Evolutionary conservation across 768 basidiomycete species (phyloP), one percentile per base, ranked within the genome.

Genomic region (Russula sp.): DNA sequence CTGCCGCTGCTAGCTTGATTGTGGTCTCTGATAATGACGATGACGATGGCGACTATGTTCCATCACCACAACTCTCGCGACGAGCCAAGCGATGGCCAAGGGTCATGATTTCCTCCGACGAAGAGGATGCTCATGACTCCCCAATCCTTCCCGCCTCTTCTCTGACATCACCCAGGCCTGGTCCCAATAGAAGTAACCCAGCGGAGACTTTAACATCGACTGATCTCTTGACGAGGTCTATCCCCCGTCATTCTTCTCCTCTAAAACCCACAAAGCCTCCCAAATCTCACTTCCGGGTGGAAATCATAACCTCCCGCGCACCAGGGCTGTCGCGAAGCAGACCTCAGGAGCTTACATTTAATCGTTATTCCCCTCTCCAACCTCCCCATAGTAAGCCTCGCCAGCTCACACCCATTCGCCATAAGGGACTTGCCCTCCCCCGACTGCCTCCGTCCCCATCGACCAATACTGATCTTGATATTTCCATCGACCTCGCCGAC

Each of bases 361-460:
- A 20, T 20, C 20, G 39, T 42, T n/a, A 42, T 35, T 39, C 57
- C 37, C 40, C 65, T 61, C 55, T 50, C 20, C 54, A 27, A 45
- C 65, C 50, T 32, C 47, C 61, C 22, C 67, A 63, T 2, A 66
- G 75, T 32, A 85, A 80, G 66, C 70, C 78, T n/a, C 83, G 87
- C 31, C 84, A 79, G 65, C 79, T 89, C 35, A 91, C 89, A 4
- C 89, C 89, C 9, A 87, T 89, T 58, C 80, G 82, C 18, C 75
- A 77, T 40, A 71, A 74, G 16, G 77, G 77, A 39, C 63, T 71
- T 7, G 3, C 55, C 45, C 75, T 75, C 53, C 75, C 75, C 7
- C 78, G 77, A 49, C 77, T 76, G 45, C 83, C 76, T 16, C 79
- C 77, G 2, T 80, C 79, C 11, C 82, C 84, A 13, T 82, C 84